Base-by-base conservation (phyloP, 179 eudicot genomes). In the Carnegiea gigantea region DNA sequence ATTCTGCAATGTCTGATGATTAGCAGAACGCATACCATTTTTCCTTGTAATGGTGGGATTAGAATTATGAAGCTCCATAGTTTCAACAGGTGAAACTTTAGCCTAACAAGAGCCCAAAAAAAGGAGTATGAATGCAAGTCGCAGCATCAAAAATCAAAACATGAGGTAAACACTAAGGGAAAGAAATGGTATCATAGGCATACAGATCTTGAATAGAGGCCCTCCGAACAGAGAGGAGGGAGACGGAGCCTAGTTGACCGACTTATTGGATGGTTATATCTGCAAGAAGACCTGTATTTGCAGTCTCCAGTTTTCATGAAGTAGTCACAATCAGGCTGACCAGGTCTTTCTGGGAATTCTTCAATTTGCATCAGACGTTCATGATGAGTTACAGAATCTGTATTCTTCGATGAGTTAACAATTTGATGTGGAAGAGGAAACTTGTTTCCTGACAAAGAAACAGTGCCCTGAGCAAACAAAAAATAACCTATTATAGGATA, bases 301-400 rank as follows among this genome's bases (percentile, higher is more conserved):
- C 90, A 88, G 77, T 87, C 85, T 70, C 90, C 90, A 53, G 86
- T 84, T 83, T 79, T 86, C 84, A 88, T 49, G 73, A 84, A 88
- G 79, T 76, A 86, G 15, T 86, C 89, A 73, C 90, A 88, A 38
- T 88, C 88, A 40, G 85, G 90, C 75, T 84, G 82, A 77, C 87
- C 87, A 4, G 85, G 85, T 59, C 87, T 81, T 74, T 86, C 85
- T 30, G 90, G 89, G 60, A 84, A 86, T 79, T 88, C 90, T 70
- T 85, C 85, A 3, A 24, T 43, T 74, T 78, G 86, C 77, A 82
- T 77, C 9, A 70, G 67, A 15, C 36, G 83, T 67, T 83, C 83
- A 70, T 79, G 73, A 79, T 76, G 75, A 38, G 80, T 36, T 80
- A 80, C 67, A 51, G 89, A 70, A 81, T 83, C 88, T 75, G 73